Percentiles rank a stretch among this genome's conserved stretches.
phyloP scores from a whole-genome alignment of 2,329 filamentous ascomycete species.

The Fusarium buharicum region DNA sequence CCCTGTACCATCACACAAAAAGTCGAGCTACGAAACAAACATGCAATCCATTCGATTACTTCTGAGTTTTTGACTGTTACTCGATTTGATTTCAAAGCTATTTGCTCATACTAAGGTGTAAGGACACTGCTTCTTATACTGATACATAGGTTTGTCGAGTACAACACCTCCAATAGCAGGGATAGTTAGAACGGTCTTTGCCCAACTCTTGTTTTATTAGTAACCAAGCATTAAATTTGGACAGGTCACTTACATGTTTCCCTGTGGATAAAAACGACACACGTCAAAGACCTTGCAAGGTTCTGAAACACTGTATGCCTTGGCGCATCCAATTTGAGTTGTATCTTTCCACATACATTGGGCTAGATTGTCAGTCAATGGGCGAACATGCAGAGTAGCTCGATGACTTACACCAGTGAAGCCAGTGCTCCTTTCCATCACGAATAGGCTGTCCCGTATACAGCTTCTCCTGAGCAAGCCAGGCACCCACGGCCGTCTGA shows the following conservation, averaged over 20 bases:
- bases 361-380: constrained; percentile 41
- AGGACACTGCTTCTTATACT: not conserved
- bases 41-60: no score
- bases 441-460: constrained; percentile 48
- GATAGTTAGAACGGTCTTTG: constrained; percentile 43
- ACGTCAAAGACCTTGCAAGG: constrained; percentile 50
- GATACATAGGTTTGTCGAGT: not conserved
- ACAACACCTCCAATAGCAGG: not conserved
- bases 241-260: constrained; percentile 49
- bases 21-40: no score
- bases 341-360: constrained; percentile 52
- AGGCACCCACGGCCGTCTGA: constrained; percentile 46
- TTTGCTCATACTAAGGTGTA: not conserved
- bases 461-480: constrained; percentile 47
- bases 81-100: no score
- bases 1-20: constrained; percentile 19
- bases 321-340: constrained; percentile 50
- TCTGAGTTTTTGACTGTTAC: no score
- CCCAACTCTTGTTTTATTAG: constrained; percentile 40
- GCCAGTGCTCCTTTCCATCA: constrained; percentile 50
- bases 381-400: not conserved
- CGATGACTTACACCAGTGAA: constrained; percentile 50
- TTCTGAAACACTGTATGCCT: constrained; percentile 47
- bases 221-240: not conserved
- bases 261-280: constrained; percentile 50